phyloP scores from a whole-genome alignment of 257 asterid species.

The Rauvolfia tetraphylla region DNA sequence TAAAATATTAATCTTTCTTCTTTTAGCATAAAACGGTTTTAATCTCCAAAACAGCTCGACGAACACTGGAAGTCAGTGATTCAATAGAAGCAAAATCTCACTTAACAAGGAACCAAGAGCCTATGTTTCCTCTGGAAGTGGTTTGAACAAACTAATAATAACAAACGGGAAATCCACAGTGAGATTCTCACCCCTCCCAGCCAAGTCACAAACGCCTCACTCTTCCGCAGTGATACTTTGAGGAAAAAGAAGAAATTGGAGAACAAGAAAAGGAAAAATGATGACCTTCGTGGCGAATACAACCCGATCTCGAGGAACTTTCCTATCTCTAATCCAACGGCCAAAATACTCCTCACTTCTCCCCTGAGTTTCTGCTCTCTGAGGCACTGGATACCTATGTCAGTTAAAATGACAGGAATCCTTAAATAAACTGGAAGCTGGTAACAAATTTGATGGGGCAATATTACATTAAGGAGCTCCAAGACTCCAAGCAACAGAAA shows the following conservation, averaged over 20 bases:
- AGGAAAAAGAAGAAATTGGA: neutral
- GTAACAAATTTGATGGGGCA: neutral
- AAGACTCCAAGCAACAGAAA: neutral
- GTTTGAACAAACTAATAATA: neutral
- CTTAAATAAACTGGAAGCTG: too few relatives aligned
- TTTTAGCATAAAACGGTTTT: too few relatives aligned
- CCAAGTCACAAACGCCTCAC: too few relatives aligned
- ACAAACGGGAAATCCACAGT: neutral
- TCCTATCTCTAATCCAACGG: conserved; percentile 39
- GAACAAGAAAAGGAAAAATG: neutral
- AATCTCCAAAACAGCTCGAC: too few relatives aligned
- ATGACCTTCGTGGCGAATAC: conserved; percentile 81
- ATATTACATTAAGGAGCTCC: too few relatives aligned
- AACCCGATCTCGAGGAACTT: conserved; percentile 56
- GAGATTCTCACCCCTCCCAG: neutral
- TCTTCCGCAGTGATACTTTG: too few relatives aligned
- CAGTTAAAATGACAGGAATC: neutral
- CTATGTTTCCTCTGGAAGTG: neutral
- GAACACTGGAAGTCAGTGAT: neutral
- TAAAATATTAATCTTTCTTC: neutral
- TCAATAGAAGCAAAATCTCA: neutral
- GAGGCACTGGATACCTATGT: conserved; percentile 88
- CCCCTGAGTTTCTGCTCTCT: conserved; percentile 75
- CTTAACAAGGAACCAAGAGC: neutral
- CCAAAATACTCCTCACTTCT: conserved; percentile 78